These are phyloP conservation scores for Diplocarpon rosae DNA, from an alignment of 2,329 filamentous ascomycete genomes.

Conservation along the genomic window DNA sequence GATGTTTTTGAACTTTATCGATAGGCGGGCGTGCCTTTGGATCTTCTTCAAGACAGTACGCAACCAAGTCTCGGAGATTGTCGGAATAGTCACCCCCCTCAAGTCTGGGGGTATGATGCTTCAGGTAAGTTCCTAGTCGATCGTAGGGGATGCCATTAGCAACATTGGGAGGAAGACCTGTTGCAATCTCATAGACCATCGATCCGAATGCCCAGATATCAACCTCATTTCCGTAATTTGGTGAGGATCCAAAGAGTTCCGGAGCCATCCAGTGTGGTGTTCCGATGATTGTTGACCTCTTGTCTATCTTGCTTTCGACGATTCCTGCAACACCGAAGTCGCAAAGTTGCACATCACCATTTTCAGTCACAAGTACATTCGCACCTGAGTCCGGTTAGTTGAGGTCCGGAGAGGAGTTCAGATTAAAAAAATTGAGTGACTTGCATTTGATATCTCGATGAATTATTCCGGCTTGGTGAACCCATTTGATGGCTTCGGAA, in stretches of 20 bases:
- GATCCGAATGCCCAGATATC: constrained; percentile 83
- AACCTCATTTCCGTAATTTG: constrained; percentile 58
- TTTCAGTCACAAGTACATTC: constrained; percentile 70
- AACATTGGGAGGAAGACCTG: constrained; percentile 62
- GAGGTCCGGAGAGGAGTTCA: background rate
- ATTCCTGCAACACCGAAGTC: constrained; percentile 78
- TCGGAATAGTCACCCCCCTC: constrained; percentile 62
- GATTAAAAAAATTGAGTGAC: background rate
- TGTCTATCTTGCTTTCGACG: constrained; percentile 63
- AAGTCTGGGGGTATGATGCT: constrained; percentile 53
- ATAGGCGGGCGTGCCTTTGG: constrained; percentile 59
- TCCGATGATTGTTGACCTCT: constrained; percentile 70
- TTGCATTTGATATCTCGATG: constrained; percentile 60
- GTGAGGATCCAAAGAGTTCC: constrained; percentile 51
- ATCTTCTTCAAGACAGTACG: constrained; percentile 61
- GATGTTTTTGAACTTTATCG: constrained; percentile 57
- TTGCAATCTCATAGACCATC: constrained; percentile 71
- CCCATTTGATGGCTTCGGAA: constrained; percentile 54
- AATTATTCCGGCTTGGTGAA: constrained; percentile 57
- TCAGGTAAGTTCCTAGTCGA: constrained; percentile 43
- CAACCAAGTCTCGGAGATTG: constrained; percentile 56
- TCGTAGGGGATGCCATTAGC: constrained; percentile 38
- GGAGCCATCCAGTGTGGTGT: constrained; percentile 84
- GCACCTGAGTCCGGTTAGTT: constrained; percentile 34
- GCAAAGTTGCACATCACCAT: constrained; percentile 67